These are phyloP conservation scores for Eucalyptus pauciflora DNA, from an alignment of 345 rosid genomes.

Conservation along the genomic window DNA sequence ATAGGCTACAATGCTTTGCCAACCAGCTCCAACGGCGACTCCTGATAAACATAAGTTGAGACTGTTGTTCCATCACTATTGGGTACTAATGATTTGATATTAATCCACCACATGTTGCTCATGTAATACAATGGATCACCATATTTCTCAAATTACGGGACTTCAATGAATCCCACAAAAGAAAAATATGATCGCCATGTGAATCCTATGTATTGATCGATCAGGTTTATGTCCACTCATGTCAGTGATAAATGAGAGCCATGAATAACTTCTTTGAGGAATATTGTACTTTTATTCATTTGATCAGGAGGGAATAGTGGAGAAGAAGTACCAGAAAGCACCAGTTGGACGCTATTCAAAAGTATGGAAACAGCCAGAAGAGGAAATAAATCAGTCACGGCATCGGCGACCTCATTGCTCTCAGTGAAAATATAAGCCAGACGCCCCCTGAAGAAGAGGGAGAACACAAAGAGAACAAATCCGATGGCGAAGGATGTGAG, in stretches of 20 bases:
- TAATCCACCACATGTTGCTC: background rate
- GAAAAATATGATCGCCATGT: background rate
- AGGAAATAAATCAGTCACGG: constrained; percentile 56
- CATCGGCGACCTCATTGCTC: constrained; percentile 33
- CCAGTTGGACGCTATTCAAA: constrained; percentile 73
- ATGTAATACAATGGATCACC: background rate
- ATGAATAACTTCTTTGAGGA: background rate
- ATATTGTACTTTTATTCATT: background rate
- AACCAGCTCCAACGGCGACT: constrained; percentile 71
- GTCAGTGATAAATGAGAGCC: background rate
- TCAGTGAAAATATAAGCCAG: constrained; percentile 57
- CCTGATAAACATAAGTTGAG: constrained; percentile 15
- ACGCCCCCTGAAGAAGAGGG: constrained; percentile 32
- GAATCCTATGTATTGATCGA: background rate
- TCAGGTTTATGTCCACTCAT: background rate
- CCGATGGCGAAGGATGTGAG: constrained; percentile 43
- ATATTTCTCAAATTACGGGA: background rate
- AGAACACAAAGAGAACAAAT: constrained; percentile 21
- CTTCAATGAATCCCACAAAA: background rate
- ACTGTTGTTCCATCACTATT: background rate
- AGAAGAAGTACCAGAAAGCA: constrained; percentile 48
- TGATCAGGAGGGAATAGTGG: background rate
- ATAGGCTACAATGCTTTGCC: constrained; percentile 69
- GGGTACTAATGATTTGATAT: background rate
- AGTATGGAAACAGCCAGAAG: constrained; percentile 62